phyloP scores from a whole-genome alignment of 2,329 filamentous ascomycete genomes.

The Penicillium sp. region DNA sequence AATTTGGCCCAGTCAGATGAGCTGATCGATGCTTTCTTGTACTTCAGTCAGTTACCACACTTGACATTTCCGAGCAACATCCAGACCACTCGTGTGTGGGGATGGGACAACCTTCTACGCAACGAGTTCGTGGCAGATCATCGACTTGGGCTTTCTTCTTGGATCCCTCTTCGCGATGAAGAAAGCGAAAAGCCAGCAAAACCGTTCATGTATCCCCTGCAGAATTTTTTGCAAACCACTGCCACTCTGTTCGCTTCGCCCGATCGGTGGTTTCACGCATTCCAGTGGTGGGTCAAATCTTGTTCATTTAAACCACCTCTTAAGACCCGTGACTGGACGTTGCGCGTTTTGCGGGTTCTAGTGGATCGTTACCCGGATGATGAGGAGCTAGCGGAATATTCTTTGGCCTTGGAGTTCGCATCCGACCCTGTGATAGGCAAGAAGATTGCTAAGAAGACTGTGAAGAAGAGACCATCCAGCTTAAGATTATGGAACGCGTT shows the following conservation, averaged over 20 bases:
- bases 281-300: slow-evolving; percentile 32
- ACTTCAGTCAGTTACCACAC: slow-evolving; percentile 66
- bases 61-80: slow-evolving; percentile 30
- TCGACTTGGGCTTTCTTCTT: slow-evolving; percentile 23
- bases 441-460: slow-evolving; percentile 69
- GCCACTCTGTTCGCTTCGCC: slow-evolving; percentile 56
- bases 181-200: slow-evolving; percentile 7
- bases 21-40: slow-evolving; percentile 68
- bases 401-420: slow-evolving; percentile 64
- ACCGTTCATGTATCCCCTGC: slow-evolving; percentile 37
- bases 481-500: slow-evolving; percentile 75
- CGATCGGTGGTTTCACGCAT: slow-evolving; percentile 50
- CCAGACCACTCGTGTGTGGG: slow-evolving; percentile 38
- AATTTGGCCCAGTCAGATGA: slow-evolving; percentile 38
- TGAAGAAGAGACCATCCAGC: slow-evolving; percentile 67
- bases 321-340: slow-evolving; percentile 50
- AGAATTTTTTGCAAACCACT: slow-evolving; percentile 43
- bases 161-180: slow-evolving; percentile 19
- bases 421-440: slow-evolving; percentile 58
- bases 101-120: slow-evolving; percentile 56
- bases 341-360: slow-evolving; percentile 59
- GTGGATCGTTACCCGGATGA: slow-evolving; percentile 45
- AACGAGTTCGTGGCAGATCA: slow-evolving; percentile 39
- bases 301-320: slow-evolving; percentile 26
- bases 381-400: slow-evolving; percentile 64